A percentile compares a stretch with the other conserved stretches of the same genome.
Conservation (phyloP, 176 grass and related monocot species). For the Oryza rufipogon region DNA sequence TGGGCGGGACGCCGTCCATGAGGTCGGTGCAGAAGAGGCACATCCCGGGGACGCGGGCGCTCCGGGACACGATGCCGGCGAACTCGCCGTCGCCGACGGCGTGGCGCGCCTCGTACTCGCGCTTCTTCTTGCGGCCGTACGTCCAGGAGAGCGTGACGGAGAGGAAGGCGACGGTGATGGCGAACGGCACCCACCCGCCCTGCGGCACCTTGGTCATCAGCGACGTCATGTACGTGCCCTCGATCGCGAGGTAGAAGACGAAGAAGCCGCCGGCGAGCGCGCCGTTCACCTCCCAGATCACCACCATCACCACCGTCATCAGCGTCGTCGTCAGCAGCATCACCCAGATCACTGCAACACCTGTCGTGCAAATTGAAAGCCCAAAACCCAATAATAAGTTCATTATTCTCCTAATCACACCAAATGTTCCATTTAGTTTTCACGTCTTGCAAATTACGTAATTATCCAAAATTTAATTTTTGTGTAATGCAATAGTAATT, state of each 20-base stretch:
- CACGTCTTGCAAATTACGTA: neutral
- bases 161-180: conserved; percentile 51
- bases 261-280: conserved; percentile 16
- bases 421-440: neutral
- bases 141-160: conserved; percentile 59
- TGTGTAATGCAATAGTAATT: no score
- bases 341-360: conserved; percentile 61
- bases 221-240: conserved; percentile 56
- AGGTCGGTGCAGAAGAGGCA: conserved; percentile 64
- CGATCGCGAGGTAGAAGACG: conserved; percentile 22
- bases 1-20: conserved; percentile 51
- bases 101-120: conserved; percentile 46
- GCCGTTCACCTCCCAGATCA: conserved; percentile 46
- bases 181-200: conserved; percentile 73
- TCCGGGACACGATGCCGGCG: neutral
- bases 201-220: conserved; percentile 55
- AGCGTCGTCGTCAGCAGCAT: conserved; percentile 63
- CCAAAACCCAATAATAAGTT: neutral
- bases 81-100: conserved; percentile 33
- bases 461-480: neutral
- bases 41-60: conserved; percentile 26
- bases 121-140: conserved; percentile 58
- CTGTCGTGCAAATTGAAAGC: neutral
- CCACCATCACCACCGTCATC: conserved; percentile 54
- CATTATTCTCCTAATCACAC: neutral